Conservation (phyloP, 1,139 yeast species). For the Kodamaea sp. region DNA sequence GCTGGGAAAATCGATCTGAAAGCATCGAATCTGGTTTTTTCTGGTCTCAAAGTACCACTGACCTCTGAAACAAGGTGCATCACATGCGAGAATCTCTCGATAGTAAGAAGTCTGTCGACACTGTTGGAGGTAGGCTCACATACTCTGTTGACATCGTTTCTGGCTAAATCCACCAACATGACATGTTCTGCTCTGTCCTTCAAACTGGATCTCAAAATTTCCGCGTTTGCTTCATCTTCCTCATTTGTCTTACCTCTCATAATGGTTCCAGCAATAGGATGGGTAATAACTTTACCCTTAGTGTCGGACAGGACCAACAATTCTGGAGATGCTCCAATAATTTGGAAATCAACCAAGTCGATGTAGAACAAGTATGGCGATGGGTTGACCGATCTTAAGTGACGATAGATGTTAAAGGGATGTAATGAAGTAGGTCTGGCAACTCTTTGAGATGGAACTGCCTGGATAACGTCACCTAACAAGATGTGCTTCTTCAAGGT, state of each 20-base stretch:
- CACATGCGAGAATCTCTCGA: conserved; percentile 95
- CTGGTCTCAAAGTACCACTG: conserved; percentile 82
- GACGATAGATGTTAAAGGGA: conserved; percentile 94
- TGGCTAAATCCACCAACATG: conserved; percentile 95
- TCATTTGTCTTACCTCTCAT: conserved; percentile 85
- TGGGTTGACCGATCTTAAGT: conserved; percentile 92
- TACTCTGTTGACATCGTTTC: conserved; percentile 93
- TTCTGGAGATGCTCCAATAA: conserved; percentile 97
- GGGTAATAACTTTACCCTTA: conserved; percentile 78
- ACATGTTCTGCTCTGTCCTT: conserved; percentile 98
- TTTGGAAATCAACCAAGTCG: conserved; percentile 87
- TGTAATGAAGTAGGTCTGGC: conserved; percentile 93
- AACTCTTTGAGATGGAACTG: conserved; percentile 95
- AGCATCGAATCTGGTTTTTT: conserved; percentile 90
- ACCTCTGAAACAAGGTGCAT: conserved; percentile 96
- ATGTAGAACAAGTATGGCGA: conserved; percentile 95
- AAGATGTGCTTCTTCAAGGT: conserved; percentile 76
- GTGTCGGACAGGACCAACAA: conserved; percentile 78
- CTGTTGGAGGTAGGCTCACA: conserved; percentile 82
- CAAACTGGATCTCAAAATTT: conserved; percentile 68
- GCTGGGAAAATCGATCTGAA: conserved; percentile 98
- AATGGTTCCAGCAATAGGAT: conserved; percentile 97
- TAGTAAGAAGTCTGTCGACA: conserved; percentile 85
- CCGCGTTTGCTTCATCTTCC: conserved; percentile 86
- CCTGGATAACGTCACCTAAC: conserved; percentile 93